Evolutionary conservation across 139 green algal genomes (phyloP).

Genomic region (Zygnema cylindricum): DNA sequence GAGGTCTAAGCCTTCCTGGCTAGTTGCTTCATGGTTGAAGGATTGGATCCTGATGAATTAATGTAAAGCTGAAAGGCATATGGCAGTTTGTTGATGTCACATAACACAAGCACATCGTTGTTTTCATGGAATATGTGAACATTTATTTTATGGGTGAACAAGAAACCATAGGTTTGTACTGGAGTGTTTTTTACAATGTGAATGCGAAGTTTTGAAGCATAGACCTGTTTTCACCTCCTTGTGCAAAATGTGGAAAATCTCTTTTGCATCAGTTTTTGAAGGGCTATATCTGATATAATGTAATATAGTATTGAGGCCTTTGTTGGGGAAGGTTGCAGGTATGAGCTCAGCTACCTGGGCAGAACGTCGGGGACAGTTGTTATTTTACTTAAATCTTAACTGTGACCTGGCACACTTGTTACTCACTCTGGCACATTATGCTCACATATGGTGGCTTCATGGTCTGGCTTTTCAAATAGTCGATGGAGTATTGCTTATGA

Average conservation of each 20-base stretch:
- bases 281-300: background rate
- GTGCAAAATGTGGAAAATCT: background rate
- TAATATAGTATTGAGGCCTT: constrained; percentile 1
- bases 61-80: too few relatives aligned
- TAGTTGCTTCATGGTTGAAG: too few relatives aligned
- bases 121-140: too few relatives aligned
- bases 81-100: too few relatives aligned
- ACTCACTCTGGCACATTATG: constrained; percentile 58
- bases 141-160: too few relatives aligned
- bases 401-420: constrained; percentile 52
- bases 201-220: too few relatives aligned
- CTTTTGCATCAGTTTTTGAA: background rate
- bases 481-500: constrained; percentile 62
- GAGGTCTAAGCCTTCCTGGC: too few relatives aligned
- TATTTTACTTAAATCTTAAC: constrained; percentile 58
- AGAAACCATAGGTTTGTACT: too few relatives aligned
- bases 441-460: constrained; percentile 63
- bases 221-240: too few relatives aligned
- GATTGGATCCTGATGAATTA: too few relatives aligned
- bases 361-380: constrained; percentile 40
- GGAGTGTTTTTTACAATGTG: too few relatives aligned
- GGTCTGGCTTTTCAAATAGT: constrained; percentile 62
- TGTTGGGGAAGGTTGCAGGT: background rate
- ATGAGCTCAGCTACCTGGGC: background rate
- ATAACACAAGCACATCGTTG: too few relatives aligned